Evolutionary conservation across 768 basidiomycete genomes (phyloP), one percentile per base, ranked within the genome.

Genomic region (Phylloporus rhodoxanthus): DNA sequence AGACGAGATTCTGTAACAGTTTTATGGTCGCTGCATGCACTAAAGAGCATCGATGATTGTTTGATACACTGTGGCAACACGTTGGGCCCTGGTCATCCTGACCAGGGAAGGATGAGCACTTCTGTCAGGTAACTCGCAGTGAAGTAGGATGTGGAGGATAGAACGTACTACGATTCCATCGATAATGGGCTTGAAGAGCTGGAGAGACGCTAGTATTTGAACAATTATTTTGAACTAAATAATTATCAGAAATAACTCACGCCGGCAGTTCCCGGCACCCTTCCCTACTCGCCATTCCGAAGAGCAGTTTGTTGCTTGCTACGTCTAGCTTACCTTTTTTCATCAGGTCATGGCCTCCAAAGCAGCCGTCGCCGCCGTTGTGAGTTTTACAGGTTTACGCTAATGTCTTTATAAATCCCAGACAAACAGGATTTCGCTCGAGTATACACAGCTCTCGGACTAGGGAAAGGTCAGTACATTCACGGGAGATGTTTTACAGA

Each of bases 381-480:
- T 81, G 58, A 70, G 79, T 61, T 26, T 52, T 44, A 47, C 13
- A 23, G 21, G 20, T 3, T 29, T 29, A 10, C 15, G 32, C 23
- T 48, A 21, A 4, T 36, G 39, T 5, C 9, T 20, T 34, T 32
- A 46, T 51, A n/a, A 57, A 49, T 41, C 45, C 20, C 49, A 45
- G 44, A 48, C 49, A 29, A 48, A 52, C 62, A 92, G 89, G 88
- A 91, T 71, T 91, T 90, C 68, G 70, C 85, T 64, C 86, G 86
- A 65, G 79, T 92, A 57, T 91, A 91, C 70, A 73, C 83, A 47
- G 82, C 86, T 45, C 79, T 91, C 21, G 85, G 86, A 60, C 80
- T 92, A 61, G 89, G 89, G 67, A 90, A 89, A 76, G 89, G 90
- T 89, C 25, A 23, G 37, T n/a, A 30, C 23, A 1, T 20, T 40